These are phyloP conservation scores for Rhizopogon salebrosus DNA, from an alignment of 768 basidiomycete species.

Conservation along the genomic window DNA sequence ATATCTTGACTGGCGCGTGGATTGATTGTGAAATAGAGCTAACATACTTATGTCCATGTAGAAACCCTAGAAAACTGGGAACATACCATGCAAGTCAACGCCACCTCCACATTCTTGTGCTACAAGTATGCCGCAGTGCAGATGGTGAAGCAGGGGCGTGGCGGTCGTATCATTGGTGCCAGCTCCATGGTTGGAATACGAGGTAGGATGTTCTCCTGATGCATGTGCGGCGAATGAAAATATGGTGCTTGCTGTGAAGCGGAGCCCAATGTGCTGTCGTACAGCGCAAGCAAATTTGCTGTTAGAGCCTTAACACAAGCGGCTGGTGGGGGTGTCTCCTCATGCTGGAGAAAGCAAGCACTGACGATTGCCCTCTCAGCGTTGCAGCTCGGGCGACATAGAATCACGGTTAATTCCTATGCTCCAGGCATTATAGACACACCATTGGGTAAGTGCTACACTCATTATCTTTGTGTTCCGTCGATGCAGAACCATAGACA, in stretches of 20 bases:
- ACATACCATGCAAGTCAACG: slow-evolving; percentile 42
- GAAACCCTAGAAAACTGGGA: slow-evolving; percentile 33
- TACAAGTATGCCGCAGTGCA: slow-evolving; percentile 61
- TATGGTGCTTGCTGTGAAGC: not conserved
- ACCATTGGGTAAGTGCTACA: slow-evolving; percentile 21
- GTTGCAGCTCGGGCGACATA: slow-evolving; percentile 26
- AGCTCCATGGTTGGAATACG: slow-evolving; percentile 9
- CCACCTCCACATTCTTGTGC: slow-evolving; percentile 53
- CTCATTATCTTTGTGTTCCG: not conserved
- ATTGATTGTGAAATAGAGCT: not conserved
- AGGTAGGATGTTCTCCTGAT: slow-evolving; percentile 1
- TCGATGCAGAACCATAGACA: too few relatives aligned
- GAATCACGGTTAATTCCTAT: slow-evolving; percentile 37
- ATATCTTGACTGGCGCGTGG: not conserved
- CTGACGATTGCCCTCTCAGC: slow-evolving; percentile 1
- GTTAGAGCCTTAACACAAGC: slow-evolving; percentile 36
- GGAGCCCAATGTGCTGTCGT: slow-evolving; percentile 7
- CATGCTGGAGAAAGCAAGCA: not conserved
- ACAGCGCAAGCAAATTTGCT: slow-evolving; percentile 36
- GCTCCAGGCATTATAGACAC: slow-evolving; percentile 32
- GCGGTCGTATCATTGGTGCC: slow-evolving; percentile 53
- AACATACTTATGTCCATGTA: slow-evolving; percentile 13
- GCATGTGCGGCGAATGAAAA: not conserved
- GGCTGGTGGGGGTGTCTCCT: slow-evolving; percentile 20
- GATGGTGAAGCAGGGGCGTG: slow-evolving; percentile 50